Evolutionary conservation across 129 eudicot species (phyloP).

Genomic region (Solidago caesia): DNA sequence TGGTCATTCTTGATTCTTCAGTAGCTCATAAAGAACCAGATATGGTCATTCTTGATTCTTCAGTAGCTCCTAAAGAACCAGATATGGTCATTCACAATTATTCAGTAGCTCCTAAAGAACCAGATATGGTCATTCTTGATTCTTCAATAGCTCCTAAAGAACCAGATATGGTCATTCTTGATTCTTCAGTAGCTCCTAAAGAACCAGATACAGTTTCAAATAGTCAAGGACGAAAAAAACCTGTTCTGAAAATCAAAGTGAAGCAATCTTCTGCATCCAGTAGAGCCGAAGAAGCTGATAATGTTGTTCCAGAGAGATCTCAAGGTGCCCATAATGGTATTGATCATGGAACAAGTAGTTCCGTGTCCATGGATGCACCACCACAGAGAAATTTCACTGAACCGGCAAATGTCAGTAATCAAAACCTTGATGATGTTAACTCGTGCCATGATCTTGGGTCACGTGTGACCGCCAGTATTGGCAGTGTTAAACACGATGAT

Average conservation of each 20-base stretch:
- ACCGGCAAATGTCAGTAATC: conserved; percentile 46
- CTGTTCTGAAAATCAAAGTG: conserved; percentile 65
- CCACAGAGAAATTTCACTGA: conserved; percentile 48
- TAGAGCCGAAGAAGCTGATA: conserved; percentile 54
- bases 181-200: conserved; percentile 37
- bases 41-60: conserved; percentile 39
- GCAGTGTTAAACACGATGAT: conserved; percentile 57
- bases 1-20: conserved; percentile 32
- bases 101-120: conserved; percentile 43
- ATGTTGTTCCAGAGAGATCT: conserved; percentile 39
- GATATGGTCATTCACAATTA: conserved; percentile 44
- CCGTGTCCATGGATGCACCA: conserved; percentile 77
- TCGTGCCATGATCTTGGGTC: conserved; percentile 90
- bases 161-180: conserved; percentile 35
- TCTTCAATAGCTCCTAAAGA: not conserved
- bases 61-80: conserved; percentile 43
- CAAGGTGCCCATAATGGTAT: conserved; percentile 48
- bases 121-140: conserved; percentile 17
- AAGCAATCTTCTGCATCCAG: conserved; percentile 72
- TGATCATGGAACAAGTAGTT: conserved; percentile 81
- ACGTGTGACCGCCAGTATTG: conserved; percentile 88
- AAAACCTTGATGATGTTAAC: conserved; percentile 68
- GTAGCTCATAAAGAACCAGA: conserved; percentile 50
- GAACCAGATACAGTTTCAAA: conserved; percentile 56
- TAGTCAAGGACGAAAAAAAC: conserved; percentile 57